Evolutionary conservation across 202 grass and related monocot species (phyloP).

Genomic region (Dendrocalamus latiflorus): DNA sequence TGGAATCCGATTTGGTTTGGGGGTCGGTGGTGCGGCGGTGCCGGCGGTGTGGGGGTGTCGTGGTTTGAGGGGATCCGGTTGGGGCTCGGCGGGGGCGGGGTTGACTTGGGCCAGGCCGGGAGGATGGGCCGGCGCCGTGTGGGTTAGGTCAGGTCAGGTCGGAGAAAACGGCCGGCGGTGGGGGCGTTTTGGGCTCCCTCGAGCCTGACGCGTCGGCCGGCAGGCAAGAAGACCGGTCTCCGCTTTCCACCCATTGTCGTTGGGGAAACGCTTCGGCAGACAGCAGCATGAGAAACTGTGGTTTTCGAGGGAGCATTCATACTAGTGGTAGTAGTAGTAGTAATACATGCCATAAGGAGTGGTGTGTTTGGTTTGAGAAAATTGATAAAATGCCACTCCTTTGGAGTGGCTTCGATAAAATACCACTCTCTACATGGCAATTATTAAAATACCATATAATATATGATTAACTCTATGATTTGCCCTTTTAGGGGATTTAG

Average conservation of each 20-base stretch:
- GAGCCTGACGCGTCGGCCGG: constrained; percentile 45
- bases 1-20: constrained; percentile 24
- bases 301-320: background rate
- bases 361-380: too few species aligned
- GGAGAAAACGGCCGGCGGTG: constrained; percentile 41
- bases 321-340: too few species aligned
- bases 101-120: background rate
- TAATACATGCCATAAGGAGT: too few species aligned
- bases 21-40: constrained; percentile 39
- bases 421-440: too few species aligned
- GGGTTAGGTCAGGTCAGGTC: too few species aligned
- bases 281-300: background rate
- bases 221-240: constrained; percentile 41
- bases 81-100: too few species aligned
- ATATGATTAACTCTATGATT: too few species aligned
- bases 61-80: constrained; percentile 45
- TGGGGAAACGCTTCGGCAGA: background rate
- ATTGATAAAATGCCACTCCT: too few species aligned
- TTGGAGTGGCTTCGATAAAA: too few species aligned
- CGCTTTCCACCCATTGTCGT: constrained; percentile 34
- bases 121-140: too few species aligned
- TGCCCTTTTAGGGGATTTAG: too few species aligned
- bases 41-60: constrained; percentile 45
- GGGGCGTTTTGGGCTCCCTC: constrained; percentile 30
- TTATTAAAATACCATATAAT: too few species aligned